Conservation (phyloP, 2,329 filamentous ascomycete genomes). For the Ceratocystis smalleyi region DNA sequence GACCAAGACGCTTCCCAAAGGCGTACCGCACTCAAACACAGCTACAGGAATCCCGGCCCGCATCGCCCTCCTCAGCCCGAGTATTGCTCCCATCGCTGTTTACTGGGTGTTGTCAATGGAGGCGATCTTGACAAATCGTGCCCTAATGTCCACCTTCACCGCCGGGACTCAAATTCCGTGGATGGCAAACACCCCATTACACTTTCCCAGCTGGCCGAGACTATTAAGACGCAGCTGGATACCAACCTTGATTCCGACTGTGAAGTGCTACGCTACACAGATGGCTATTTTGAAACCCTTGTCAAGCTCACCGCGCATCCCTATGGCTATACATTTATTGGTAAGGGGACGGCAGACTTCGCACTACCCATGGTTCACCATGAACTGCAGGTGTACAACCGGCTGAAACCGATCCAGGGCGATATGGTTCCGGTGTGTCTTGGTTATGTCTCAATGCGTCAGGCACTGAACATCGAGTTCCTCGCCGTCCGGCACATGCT, state of each 20-base stretch:
- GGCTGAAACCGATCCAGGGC: neutral
- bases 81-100: neutral
- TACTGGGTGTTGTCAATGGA: neutral
- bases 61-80: neutral
- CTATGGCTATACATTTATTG: conserved; percentile 3
- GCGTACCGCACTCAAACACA: neutral
- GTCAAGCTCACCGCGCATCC: neutral
- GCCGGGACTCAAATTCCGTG: neutral
- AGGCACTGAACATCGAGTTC: too few species aligned
- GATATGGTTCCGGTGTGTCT: neutral
- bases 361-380: neutral
- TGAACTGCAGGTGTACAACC: neutral
- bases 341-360: neutral
- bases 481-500: too few species aligned
- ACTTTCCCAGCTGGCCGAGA: neutral
- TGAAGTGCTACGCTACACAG: neutral
- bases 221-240: neutral
- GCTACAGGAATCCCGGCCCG: neutral
- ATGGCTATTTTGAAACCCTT: neutral
- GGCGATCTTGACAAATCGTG: neutral
- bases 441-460: too few species aligned
- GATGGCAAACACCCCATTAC: neutral
- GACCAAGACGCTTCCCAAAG: neutral
- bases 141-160: neutral
- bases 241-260: neutral